Base-by-base conservation (phyloP, 495 filamentous ascomycete species). In the Glutinoglossum americanum region DNA sequence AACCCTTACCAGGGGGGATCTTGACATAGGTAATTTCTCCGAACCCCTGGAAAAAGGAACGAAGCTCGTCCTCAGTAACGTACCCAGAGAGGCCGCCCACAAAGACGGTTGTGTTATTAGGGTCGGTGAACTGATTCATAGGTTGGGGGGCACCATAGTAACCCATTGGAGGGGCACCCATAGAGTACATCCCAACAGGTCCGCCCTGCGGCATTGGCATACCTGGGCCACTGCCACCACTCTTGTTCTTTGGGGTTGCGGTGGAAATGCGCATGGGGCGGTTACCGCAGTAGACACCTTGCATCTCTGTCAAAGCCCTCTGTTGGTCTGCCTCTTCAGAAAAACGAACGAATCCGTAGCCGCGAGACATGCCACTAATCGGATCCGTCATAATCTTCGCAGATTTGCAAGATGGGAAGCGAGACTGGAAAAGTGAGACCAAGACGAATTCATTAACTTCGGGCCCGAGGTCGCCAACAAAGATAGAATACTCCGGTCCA, bases 371-470 rank as follows among this genome's bases (percentile, higher is more conserved):
- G 63, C 92, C 92, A 57, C 82, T 90, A 70, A 97, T 92, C 57
- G 94, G 92, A 64, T 99, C 92, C 47, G 93, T 94, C 92, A 99
- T 99, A 70, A 99, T 99, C 76, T 99, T 99, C 60, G 93, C 92
- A 10, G 89, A 95, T 74, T 97, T 97, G 84, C 93, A 97, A 5
- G 87, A 93, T 0, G 85, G 87, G 75, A 92, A 99, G 35, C 89
- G 85, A 61, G 80, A 81, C 70, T 99, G 92, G 76, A 99, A 99
- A 55, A 99, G 81, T 3, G 88, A 93, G 48, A 96, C 88, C 30
- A 99, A 77, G 39, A 95, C 92, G 62, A 94, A 96, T 76, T 99
- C 92, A 68, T 96, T 99, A 62, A 99, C 92, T 71, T 99, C 92
- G 0, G 94, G 92, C 41, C 92, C 92, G 58, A 99, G 80, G 64